Evolutionary conservation across 176 grass and related monocot genomes (phyloP).

Genomic region (Eragrostis curvula): DNA sequence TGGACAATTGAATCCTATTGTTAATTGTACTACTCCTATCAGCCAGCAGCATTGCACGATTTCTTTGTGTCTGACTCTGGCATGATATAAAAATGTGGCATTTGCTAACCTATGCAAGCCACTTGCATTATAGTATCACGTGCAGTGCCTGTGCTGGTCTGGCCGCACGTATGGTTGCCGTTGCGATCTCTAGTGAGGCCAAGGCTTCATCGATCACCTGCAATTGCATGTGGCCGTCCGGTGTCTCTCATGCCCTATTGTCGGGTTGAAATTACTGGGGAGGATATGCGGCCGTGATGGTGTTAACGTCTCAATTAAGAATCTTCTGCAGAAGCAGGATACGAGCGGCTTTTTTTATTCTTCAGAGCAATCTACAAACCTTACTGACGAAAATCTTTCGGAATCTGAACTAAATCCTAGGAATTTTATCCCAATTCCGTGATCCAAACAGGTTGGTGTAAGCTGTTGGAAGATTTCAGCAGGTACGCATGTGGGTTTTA

Average conservation of each 20-base stretch:
- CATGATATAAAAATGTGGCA: conserved; percentile 1
- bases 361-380: neutral
- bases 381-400: neutral
- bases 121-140: conserved; percentile 33
- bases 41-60: neutral
- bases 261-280: conserved; percentile 13
- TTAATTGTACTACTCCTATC: neutral
- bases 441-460: neutral
- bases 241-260: conserved; percentile 29
- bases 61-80: neutral
- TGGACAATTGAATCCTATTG: neutral
- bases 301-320: neutral
- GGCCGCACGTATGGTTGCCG: neutral
- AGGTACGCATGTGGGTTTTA: neutral
- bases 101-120: conserved; percentile 6
- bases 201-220: neutral
- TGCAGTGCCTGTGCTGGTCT: neutral
- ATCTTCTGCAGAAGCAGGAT: neutral
- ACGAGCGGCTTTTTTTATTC: neutral
- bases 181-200: neutral
- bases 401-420: neutral
- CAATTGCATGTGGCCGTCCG: conserved; percentile 32
- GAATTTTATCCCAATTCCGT: neutral
- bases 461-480: neutral
- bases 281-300: neutral